Evolutionary conservation across 192 early-diverging fungal species (phyloP).

Genomic region (Rhizophagus sp.): DNA sequence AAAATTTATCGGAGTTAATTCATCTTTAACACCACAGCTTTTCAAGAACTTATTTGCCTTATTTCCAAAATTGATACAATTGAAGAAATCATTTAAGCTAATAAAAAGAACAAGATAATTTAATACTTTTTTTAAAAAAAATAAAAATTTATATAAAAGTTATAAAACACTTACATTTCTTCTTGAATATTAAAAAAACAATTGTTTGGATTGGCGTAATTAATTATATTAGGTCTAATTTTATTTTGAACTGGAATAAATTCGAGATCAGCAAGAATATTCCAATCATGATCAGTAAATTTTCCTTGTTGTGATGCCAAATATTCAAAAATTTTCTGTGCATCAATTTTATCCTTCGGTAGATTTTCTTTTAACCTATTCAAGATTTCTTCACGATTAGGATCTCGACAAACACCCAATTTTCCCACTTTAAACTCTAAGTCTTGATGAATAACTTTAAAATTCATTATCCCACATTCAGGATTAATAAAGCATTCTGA

Average conservation of each 20-base stretch:
- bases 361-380: slow-evolving; percentile 40
- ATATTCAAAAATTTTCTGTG: slow-evolving; percentile 64
- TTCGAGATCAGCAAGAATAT: slow-evolving; percentile 39
- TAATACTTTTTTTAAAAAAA: slow-evolving; percentile 26
- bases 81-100: slow-evolving; percentile 54
- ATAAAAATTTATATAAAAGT: too few species aligned
- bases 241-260: slow-evolving; percentile 66
- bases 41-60: slow-evolving; percentile 76
- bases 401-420: slow-evolving; percentile 66
- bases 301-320: slow-evolving; percentile 63
- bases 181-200: slow-evolving; percentile 10
- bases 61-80: slow-evolving; percentile 69
- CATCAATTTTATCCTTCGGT: slow-evolving; percentile 39
- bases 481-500: slow-evolving; percentile 69
- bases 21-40: slow-evolving; percentile 81
- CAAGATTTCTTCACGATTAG: slow-evolving; percentile 42
- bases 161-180: background rate
- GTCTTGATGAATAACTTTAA: slow-evolving; percentile 61
- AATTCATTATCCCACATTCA: slow-evolving; percentile 62
- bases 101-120: slow-evolving; percentile 48
- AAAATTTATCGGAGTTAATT: slow-evolving; percentile 74
- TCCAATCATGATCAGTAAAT: slow-evolving; percentile 58
- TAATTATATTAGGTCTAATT: background rate
- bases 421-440: slow-evolving; percentile 53
- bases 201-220: background rate